These are phyloP conservation scores for Remersonia thermophila DNA, from an alignment of 2,329 filamentous ascomycete species.

Conservation along the genomic window DNA sequence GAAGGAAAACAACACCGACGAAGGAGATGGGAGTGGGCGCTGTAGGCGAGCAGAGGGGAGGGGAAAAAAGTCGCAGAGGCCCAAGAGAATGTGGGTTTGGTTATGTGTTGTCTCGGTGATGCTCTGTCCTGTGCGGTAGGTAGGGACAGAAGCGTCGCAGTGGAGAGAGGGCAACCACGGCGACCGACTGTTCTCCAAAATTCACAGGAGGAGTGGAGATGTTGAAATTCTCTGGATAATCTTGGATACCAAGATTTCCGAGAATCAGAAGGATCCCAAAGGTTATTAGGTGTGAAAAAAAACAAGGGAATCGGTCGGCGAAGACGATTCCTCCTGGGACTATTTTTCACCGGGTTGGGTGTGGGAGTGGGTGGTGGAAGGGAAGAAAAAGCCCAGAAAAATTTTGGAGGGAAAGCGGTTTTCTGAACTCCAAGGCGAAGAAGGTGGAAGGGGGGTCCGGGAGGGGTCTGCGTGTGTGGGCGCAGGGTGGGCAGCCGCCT, in stretches of 20 bases:
- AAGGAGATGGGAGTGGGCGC: too few species aligned
- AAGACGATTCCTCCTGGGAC: constrained; percentile 14
- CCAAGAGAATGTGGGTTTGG: constrained; percentile 14
- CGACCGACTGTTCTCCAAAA: constrained; percentile 13
- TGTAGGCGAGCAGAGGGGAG: constrained; percentile 10
- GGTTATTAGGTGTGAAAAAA: constrained; percentile 11
- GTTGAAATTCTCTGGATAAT: constrained; percentile 14
- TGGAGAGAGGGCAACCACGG: constrained; percentile 3
- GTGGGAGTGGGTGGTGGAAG: constrained; percentile 13
- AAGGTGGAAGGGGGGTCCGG: neutral
- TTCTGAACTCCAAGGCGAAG: constrained; percentile 9
- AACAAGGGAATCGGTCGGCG: constrained; percentile 14
- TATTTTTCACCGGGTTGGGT: constrained; percentile 14
- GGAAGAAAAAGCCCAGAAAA: constrained; percentile 12
- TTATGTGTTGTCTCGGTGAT: too few species aligned
- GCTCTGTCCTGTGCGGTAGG: too few species aligned
- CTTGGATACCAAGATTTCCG: constrained; percentile 3
- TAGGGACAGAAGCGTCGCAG: constrained; percentile 10
- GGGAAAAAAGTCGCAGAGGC: constrained; percentile 11
- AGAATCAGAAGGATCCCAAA: constrained; percentile 13
- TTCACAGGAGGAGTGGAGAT: constrained; percentile 17
- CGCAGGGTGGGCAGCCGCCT: neutral
- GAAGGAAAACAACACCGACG: constrained; percentile 3
- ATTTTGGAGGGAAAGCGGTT: constrained; percentile 11
- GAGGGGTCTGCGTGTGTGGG: constrained; percentile 1